These are phyloP conservation scores for Sporothrix euskadiensis DNA, from an alignment of 2,329 filamentous ascomycete genomes.

Conservation along the genomic window DNA sequence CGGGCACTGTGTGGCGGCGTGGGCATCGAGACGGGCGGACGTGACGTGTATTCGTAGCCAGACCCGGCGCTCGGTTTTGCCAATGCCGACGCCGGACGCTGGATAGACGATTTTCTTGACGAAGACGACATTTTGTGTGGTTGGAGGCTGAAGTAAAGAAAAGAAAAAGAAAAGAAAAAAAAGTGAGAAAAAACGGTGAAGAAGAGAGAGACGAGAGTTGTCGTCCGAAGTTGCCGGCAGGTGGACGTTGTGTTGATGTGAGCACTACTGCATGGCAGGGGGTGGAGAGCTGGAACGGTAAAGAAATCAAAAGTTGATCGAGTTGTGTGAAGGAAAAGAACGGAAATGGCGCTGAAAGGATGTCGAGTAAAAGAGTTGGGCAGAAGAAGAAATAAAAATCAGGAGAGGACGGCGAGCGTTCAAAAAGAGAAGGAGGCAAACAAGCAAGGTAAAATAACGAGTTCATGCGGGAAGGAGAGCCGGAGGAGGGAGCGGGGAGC, in stretches of 20 bases:
- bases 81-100: slow-evolving; percentile 25
- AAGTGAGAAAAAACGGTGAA: too few relatives aligned
- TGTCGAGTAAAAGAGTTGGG: neutral
- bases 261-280: slow-evolving; percentile 9
- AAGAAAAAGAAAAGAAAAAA: too few relatives aligned
- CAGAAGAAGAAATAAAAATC: neutral
- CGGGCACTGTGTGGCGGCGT: slow-evolving; percentile 10
- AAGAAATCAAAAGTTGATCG: neutral
- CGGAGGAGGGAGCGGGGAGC: neutral
- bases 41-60: neutral
- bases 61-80: neutral
- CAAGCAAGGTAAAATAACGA: slow-evolving; percentile 3
- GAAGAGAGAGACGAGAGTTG: neutral
- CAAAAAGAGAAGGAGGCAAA: neutral
- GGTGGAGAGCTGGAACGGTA: neutral
- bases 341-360: neutral
- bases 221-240: neutral
- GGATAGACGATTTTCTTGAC: neutral
- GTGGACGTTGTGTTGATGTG: neutral
- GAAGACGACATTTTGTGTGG: neutral
- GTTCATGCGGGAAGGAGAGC: neutral
- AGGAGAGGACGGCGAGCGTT: neutral
- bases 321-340: neutral
- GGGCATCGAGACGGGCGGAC: neutral
- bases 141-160: neutral